phyloP scores from a whole-genome alignment of 2,329 filamentous ascomycete genomes.

The Penicillium sp. region DNA sequence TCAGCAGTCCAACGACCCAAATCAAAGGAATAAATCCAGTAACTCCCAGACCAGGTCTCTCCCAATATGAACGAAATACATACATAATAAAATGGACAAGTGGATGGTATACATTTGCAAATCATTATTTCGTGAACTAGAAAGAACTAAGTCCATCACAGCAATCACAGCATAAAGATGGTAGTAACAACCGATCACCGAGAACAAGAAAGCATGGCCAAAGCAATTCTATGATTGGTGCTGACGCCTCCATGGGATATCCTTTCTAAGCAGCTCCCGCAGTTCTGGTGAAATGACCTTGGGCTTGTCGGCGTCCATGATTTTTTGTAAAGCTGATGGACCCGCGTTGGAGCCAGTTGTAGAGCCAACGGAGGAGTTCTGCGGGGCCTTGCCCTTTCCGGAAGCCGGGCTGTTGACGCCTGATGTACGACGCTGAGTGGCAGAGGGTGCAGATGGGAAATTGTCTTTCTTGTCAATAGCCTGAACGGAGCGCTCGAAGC shows the following conservation, averaged over 20 bases:
- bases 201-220: not conserved
- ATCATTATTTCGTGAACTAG: not conserved
- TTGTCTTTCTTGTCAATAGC: slow-evolving; percentile 88
- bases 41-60: too few species aligned
- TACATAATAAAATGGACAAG: not conserved
- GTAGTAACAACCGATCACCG: slow-evolving; percentile 7
- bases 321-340: slow-evolving; percentile 18
- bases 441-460: slow-evolving; percentile 64
- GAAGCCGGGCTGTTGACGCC: slow-evolving; percentile 10
- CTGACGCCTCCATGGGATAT: slow-evolving; percentile 50
- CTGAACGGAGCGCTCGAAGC: slow-evolving; percentile 85
- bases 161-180: not conserved
- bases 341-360: slow-evolving; percentile 26
- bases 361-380: slow-evolving; percentile 22
- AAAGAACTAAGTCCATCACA: not conserved
- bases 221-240: not conserved
- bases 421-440: slow-evolving; percentile 50
- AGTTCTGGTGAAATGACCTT: slow-evolving; percentile 65
- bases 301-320: slow-evolving; percentile 31
- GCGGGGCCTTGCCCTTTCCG: slow-evolving; percentile 34
- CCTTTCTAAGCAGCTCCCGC: slow-evolving; percentile 60
- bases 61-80: too few species aligned
- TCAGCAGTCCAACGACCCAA: too few species aligned
- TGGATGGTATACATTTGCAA: not conserved
- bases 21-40: too few species aligned